Base-by-base conservation (phyloP, 139 green algal genomes). In the Chlorella sp. region DNA sequence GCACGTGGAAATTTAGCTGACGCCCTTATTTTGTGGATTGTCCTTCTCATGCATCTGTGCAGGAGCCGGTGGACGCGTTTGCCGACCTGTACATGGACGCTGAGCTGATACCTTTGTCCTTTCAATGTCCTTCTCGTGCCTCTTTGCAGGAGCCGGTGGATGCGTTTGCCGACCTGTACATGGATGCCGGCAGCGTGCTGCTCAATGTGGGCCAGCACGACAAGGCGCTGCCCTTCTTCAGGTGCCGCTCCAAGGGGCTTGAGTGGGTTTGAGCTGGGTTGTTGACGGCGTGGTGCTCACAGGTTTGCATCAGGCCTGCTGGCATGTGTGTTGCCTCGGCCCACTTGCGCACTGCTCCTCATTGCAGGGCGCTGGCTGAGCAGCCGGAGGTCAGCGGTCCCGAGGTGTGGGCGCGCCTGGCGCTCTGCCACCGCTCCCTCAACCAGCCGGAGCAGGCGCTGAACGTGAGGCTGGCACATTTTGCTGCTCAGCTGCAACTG, bases 61-160 rank as follows among this genome's bases (percentile, higher is more conserved):
- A 82, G 30, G 84, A 94, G 79, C 76, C 79, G 4, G 81, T 90
- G 24, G 91, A 89, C 13, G 44, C 87, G 40, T 96, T 81, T 73
- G 84, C 72, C 6, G 94, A 97, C 85, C 88, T 97, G 70, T 95
- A 92, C 80, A 40, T 90, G 17, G 87, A 91, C 2, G 93, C 92
- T 20, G 93, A 80, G 20, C 48, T 90, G 22, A 73, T 79, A 34
- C 92, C 93, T 28, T 70, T 24, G 74, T 92, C 60, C 60, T 34
- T 36, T 11, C 67, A 3, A 17, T 13, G 14, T 73, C 32, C 65
- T 32, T 41, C 30, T 73, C 7, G 28, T 28, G 11, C n/a, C 0
- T 30, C 48, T 1, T 26, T 43, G 28, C 77, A 84, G 30, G 84
- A 94, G 79, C 76, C 79, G 4, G 81, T 90, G 24, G 91, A 89